These are phyloP conservation scores for Aureobasidium sp. DNA, from an alignment of 2,329 filamentous ascomycete genomes.

Conservation along the genomic window DNA sequence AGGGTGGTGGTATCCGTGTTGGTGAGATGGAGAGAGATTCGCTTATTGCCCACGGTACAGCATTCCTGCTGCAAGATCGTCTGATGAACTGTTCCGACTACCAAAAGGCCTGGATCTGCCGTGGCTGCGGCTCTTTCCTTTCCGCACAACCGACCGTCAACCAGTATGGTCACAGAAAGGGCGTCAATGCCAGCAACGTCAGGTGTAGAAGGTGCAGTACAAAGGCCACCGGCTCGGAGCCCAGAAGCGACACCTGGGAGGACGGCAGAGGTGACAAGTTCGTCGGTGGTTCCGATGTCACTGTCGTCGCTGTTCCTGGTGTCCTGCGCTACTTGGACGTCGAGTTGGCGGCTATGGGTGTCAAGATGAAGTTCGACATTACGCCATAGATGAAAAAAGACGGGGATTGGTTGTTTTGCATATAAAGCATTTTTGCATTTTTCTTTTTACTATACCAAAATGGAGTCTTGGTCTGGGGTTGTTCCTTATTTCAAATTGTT, in stretches of 20 bases:
- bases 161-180: constrained; percentile 30
- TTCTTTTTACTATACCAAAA: constrained; percentile 15
- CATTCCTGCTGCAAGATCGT: constrained; percentile 89
- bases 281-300: constrained; percentile 84
- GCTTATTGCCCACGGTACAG: constrained; percentile 87
- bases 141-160: constrained; percentile 72
- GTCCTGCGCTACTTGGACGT: constrained; percentile 91
- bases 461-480: constrained; percentile 8
- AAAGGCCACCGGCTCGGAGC: constrained; percentile 25
- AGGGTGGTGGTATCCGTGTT: constrained; percentile 96
- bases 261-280: constrained; percentile 80
- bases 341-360: constrained; percentile 91
- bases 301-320: constrained; percentile 84
- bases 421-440: constrained; percentile 3
- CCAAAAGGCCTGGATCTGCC: constrained; percentile 81
- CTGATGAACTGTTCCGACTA: constrained; percentile 97
- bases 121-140: constrained; percentile 81
- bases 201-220: constrained; percentile 32
- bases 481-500: neutral
- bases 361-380: constrained; percentile 88
- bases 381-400: constrained; percentile 33
- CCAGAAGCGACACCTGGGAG: constrained; percentile 66
- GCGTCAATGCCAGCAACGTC: constrained; percentile 23
- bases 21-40: constrained; percentile 99
- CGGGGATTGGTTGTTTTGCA: neutral